phyloP scores from a whole-genome alignment of 306 rosid genomes.

The Fagus sylvatica region DNA sequence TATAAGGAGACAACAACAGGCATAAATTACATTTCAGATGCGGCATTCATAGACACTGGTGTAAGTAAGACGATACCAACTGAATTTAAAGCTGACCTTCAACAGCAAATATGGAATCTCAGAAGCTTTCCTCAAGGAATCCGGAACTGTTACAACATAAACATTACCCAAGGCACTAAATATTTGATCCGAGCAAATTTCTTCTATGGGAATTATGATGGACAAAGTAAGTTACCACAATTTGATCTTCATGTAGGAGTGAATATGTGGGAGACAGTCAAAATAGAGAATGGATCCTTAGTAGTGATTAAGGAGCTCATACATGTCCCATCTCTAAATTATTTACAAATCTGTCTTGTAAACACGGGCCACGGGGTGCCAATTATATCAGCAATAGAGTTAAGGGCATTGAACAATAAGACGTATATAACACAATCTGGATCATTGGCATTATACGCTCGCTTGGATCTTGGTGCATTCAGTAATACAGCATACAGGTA shows the following conservation, averaged over 20 bases:
- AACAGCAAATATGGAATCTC: conserved; percentile 26
- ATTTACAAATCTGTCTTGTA: conserved; percentile 40
- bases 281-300: too few species aligned
- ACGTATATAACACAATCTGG: conserved; percentile 20
- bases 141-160: conserved; percentile 53
- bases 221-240: conserved; percentile 21
- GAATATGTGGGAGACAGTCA: conserved; percentile 37
- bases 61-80: conserved; percentile 8
- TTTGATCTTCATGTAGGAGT: conserved; percentile 52
- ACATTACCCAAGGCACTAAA: conserved; percentile 21
- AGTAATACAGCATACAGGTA: conserved; percentile 12
- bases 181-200: conserved; percentile 43
- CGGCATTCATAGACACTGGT: conserved; percentile 21
- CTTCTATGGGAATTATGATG: conserved; percentile 52
- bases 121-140: conserved; percentile 56
- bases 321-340: conserved; percentile 29
- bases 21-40: conserved; percentile 33
- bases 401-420: conserved; percentile 33
- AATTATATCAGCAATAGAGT: conserved; percentile 47
- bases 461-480: conserved; percentile 35
- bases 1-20: conserved; percentile 20
- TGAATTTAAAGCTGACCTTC: neutral
- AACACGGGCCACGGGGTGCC: conserved; percentile 47
- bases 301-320: too few species aligned
- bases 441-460: neutral